phyloP scores from a whole-genome alignment of 2,329 filamentous ascomycete species.

The Pleurostoma richardsiae region DNA sequence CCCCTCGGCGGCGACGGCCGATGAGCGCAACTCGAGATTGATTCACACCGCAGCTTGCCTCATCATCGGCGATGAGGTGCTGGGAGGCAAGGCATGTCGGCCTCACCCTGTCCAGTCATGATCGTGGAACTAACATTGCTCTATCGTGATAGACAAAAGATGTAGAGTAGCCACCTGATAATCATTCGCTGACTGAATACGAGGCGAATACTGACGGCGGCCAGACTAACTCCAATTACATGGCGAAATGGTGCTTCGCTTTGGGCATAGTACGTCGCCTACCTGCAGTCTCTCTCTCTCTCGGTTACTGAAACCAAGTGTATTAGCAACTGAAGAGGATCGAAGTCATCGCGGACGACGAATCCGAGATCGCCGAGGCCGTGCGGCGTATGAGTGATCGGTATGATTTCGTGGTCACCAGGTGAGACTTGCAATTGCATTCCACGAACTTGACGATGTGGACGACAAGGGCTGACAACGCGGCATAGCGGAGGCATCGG shows the following conservation, averaged over 20 bases:
- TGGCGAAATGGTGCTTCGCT: conserved; percentile 61
- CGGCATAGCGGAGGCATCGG: conserved; percentile 77
- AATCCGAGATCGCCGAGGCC: conserved; percentile 84
- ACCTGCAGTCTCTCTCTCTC: not conserved
- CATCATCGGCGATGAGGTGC: conserved; percentile 95
- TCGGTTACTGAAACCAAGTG: conserved; percentile 1
- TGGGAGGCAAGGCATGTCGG: conserved; percentile 77
- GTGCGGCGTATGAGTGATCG: conserved; percentile 78
- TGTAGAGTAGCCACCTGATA: conserved; percentile 9
- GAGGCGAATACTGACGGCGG: not conserved
- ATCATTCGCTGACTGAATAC: conserved; percentile 9
- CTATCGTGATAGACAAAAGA: conserved; percentile 15
- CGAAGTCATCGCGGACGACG: conserved; percentile 92
- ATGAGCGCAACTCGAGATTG: conserved; percentile 54
- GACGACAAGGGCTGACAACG: conserved; percentile 5
- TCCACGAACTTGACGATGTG: too few relatives aligned
- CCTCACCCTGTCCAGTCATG: not conserved
- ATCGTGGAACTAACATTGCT: too few relatives aligned
- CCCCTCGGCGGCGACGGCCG: conserved; percentile 40
- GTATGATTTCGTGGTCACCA: conserved; percentile 95
- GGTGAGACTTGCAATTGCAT: conserved; percentile 24
- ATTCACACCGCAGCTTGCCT: conserved; percentile 89
- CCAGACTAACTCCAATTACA: conserved; percentile 59
- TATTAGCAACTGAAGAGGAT: conserved; percentile 69
- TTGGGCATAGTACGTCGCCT: conserved; percentile 49